Evolutionary conservation across 2,329 filamentous ascomycete genomes (phyloP).

Genomic region (Diaporthe citriasiana): DNA sequence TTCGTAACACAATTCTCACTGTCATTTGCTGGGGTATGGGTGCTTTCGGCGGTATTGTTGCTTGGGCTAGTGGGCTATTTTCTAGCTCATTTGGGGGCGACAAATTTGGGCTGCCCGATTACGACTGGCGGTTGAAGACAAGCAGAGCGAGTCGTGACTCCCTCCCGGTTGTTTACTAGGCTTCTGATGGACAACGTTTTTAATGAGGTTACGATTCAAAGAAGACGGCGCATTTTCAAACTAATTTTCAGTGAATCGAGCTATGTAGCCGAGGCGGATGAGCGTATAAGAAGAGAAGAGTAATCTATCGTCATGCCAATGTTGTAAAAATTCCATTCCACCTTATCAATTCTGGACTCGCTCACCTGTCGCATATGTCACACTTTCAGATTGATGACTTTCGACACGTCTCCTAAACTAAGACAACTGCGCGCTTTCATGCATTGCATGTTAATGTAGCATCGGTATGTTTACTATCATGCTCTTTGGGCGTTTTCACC

Average conservation of each 20-base stretch:
- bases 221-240: no score
- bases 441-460: no score
- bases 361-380: no score
- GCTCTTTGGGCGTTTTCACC: background rate
- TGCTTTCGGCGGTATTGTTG: slow-evolving; percentile 45
- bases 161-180: background rate
- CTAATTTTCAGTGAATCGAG: no score
- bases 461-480: background rate
- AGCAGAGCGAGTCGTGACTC: background rate
- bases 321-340: background rate
- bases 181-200: background rate
- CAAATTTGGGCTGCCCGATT: slow-evolving; percentile 55
- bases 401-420: no score
- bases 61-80: slow-evolving; percentile 50
- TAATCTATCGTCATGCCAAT: background rate
- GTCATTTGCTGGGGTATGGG: slow-evolving; percentile 54
- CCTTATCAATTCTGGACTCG: background rate
- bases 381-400: no score
- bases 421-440: no score
- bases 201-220: background rate
- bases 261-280: no score
- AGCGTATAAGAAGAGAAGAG: background rate
- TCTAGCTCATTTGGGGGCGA: slow-evolving; percentile 51
- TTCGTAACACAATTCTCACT: slow-evolving; percentile 58
- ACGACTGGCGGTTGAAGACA: slow-evolving; percentile 47